phyloP scores from a whole-genome alignment of 164 flowering plant genomes.

The Echeveria elegans region DNA sequence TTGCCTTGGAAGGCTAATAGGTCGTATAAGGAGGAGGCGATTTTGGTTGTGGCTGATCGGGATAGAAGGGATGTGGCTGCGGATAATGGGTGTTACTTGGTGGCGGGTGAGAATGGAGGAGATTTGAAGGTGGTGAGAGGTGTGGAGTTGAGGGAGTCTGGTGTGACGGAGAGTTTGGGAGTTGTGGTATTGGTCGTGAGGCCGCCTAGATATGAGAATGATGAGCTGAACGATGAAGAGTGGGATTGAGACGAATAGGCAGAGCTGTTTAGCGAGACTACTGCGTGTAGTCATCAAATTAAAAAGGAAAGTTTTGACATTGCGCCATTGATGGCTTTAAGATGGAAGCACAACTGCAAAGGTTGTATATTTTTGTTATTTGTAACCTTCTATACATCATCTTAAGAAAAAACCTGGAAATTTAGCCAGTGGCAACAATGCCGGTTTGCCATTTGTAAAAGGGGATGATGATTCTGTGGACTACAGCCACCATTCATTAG shows the following conservation, averaged over 20 bases:
- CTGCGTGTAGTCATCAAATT: neutral
- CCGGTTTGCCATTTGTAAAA: neutral
- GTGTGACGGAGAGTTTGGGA: slow-evolving; percentile 51
- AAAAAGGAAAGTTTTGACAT: neutral
- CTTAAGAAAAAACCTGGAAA: neutral
- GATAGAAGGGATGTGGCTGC: slow-evolving; percentile 40
- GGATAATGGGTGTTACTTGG: slow-evolving; percentile 60
- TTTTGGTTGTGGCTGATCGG: slow-evolving; percentile 70
- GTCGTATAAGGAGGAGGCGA: slow-evolving; percentile 60
- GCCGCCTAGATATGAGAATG: slow-evolving; percentile 66
- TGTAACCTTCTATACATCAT: neutral
- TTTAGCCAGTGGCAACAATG: neutral
- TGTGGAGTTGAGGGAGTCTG: slow-evolving; percentile 38
- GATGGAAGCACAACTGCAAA: neutral
- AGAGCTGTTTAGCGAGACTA: neutral
- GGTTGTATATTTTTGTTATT: neutral
- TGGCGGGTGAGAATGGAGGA: slow-evolving; percentile 11
- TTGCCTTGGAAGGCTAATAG: slow-evolving; percentile 81
- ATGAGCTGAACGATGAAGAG: slow-evolving; percentile 62
- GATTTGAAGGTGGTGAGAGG: slow-evolving; percentile 68
- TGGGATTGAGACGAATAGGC: slow-evolving; percentile 49
- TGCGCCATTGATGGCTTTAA: neutral
- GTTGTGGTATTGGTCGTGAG: slow-evolving; percentile 74
- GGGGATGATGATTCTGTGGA: neutral
- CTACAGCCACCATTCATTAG: slow-evolving; percentile 25